Percentiles rank a stretch among this genome's conserved stretches.
phyloP scores from a whole-genome alignment of 2,329 filamentous ascomycete genomes.

The Nemania sp. region DNA sequence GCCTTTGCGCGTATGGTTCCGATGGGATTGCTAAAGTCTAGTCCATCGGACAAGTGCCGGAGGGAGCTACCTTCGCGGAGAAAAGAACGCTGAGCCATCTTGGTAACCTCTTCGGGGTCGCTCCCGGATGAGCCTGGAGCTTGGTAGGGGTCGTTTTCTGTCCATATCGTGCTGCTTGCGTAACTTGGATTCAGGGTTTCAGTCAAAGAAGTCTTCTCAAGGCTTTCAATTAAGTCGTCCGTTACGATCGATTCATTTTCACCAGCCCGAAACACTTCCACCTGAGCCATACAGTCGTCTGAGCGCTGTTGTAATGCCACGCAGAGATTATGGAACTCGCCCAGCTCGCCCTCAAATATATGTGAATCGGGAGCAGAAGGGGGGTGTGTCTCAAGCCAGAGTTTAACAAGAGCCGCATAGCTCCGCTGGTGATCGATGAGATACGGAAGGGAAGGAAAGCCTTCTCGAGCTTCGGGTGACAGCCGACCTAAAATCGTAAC shows the following conservation, averaged over 20 bases:
- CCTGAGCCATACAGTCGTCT: conserved; percentile 55
- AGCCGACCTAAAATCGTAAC: conserved; percentile 86
- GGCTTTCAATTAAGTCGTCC: conserved; percentile 50
- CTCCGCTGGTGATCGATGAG: conserved; percentile 87
- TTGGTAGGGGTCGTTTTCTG: conserved; percentile 42
- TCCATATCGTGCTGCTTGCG: conserved; percentile 43
- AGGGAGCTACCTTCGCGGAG: conserved; percentile 32
- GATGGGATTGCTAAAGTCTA: conserved; percentile 40
- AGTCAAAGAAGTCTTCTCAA: conserved; percentile 50
- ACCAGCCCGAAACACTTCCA: conserved; percentile 51
- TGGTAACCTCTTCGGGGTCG: conserved; percentile 45
- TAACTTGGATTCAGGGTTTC: conserved; percentile 46
- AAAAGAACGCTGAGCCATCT: conserved; percentile 30
- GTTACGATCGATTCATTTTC: conserved; percentile 43
- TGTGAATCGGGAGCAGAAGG: conserved; percentile 41
- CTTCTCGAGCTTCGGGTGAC: conserved; percentile 80
- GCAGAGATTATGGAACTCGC: conserved; percentile 58
- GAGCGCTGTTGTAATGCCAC: conserved; percentile 55
- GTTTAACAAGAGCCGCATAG: conserved; percentile 79
- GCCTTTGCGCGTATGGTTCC: conserved; percentile 46
- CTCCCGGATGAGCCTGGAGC: conserved; percentile 58
- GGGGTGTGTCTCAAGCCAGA: conserved; percentile 69
- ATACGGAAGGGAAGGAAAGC: conserved; percentile 90
- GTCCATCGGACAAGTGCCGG: conserved; percentile 40
- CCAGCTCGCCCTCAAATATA: conserved; percentile 56